Conservation (phyloP, 2,329 filamentous ascomycete species). For the Aspergillus sp. region DNA sequence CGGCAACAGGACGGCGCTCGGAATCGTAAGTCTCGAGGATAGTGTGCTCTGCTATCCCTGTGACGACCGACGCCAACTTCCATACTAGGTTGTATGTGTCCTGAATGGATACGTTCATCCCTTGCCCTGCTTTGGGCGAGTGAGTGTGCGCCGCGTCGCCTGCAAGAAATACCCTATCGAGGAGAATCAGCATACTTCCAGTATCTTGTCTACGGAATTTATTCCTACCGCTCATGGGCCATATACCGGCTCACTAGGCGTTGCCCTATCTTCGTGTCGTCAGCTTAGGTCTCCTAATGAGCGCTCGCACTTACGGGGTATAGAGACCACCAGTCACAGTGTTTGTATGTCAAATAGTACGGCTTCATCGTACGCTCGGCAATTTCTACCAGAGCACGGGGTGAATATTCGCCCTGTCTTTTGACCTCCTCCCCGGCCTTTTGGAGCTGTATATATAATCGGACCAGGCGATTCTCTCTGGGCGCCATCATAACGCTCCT, state of each 20-base stretch:
- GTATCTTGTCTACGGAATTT: too few species aligned
- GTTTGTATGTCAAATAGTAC: slow-evolving; percentile 7
- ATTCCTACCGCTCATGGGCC: not conserved
- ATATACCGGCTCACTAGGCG: not conserved
- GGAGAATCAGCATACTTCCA: too few species aligned
- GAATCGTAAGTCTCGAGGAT: slow-evolving; percentile 42
- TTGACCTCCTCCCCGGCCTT: slow-evolving; percentile 1
- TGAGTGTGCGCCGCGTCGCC: slow-evolving; percentile 38
- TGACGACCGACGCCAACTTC: slow-evolving; percentile 44
- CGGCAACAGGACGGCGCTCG: slow-evolving; percentile 40
- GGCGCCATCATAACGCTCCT: slow-evolving; percentile 11
- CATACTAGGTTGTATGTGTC: slow-evolving; percentile 50
- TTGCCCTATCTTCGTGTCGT: not conserved
- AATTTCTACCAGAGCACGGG: slow-evolving; percentile 4
- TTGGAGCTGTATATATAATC: slow-evolving; percentile 9
- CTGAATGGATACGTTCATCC: slow-evolving; percentile 40
- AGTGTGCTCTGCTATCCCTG: slow-evolving; percentile 24
- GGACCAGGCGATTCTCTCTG: slow-evolving; percentile 9
- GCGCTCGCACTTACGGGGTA: too few species aligned
- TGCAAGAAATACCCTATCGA: slow-evolving; percentile 1
- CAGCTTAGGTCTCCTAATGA: too few species aligned
- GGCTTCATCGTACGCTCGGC: slow-evolving; percentile 5
- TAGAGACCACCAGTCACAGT: slow-evolving; percentile 11
- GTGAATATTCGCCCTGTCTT: slow-evolving; percentile 2
- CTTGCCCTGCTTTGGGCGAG: slow-evolving; percentile 58